Conservation (phyloP, 495 filamentous ascomycete species). For the Tuber umbilicatum region DNA sequence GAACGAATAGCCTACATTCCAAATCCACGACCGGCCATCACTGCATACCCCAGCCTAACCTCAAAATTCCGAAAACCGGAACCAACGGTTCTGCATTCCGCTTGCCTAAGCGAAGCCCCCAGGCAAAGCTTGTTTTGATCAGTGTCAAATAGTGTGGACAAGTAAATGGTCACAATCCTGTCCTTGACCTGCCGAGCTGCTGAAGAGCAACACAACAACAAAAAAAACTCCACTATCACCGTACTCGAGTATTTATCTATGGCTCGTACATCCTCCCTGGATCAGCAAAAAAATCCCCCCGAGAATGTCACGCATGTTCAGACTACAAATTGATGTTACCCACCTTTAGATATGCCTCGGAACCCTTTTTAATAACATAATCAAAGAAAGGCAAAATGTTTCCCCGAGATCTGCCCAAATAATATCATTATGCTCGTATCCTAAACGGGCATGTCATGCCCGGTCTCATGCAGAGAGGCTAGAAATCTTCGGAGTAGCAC, state of each 20-base stretch:
- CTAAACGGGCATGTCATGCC: background rate
- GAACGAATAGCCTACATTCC: constrained; percentile 26
- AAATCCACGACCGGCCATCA: constrained; percentile 12
- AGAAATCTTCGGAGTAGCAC: background rate
- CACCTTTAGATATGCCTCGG: background rate
- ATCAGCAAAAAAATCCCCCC: background rate
- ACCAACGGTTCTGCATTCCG: constrained; percentile 31
- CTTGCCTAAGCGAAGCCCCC: constrained; percentile 25
- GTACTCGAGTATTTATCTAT: background rate
- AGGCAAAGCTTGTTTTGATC: constrained; percentile 17
- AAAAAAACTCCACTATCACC: background rate
- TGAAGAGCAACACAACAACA: background rate
- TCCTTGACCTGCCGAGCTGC: constrained; percentile 8
- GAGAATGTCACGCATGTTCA: background rate
- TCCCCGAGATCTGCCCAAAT: background rate
- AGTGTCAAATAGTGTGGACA: constrained; percentile 15
- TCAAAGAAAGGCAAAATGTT: background rate
- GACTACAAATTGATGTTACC: background rate
- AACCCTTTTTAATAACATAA: background rate
- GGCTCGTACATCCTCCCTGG: background rate
- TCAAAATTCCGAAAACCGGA: constrained; percentile 30
- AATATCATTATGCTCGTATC: background rate
- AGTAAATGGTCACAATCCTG: constrained; percentile 3
- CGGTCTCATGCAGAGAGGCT: background rate
- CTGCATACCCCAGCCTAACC: constrained; percentile 16